Percentiles rank a stretch among this genome's conserved stretches.
Conservation (phyloP, 2,329 filamentous ascomycete species). For the Calcarisporium arbuscula region DNA sequence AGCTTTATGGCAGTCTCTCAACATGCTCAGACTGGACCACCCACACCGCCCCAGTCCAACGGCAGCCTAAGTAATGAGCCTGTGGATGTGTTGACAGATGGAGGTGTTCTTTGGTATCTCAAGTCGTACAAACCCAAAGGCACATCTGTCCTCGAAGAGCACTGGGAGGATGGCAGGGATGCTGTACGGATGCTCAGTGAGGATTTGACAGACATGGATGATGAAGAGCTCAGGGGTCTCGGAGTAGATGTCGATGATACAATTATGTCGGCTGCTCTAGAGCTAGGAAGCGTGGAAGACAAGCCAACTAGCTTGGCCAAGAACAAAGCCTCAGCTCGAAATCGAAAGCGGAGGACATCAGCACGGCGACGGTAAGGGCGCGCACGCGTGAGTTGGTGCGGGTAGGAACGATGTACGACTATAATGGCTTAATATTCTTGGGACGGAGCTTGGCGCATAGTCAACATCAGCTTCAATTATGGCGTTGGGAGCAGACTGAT, state of each 20-base stretch:
- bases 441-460: no score
- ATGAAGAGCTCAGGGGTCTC: constrained; percentile 76
- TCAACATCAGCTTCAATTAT: no score
- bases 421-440: no score
- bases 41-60: constrained; percentile 62
- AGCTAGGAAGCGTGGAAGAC: constrained; percentile 18
- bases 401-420: no score
- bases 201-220: constrained; percentile 85
- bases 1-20: constrained; percentile 32
- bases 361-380: constrained; percentile 26
- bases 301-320: constrained; percentile 14
- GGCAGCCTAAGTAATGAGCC: constrained; percentile 46
- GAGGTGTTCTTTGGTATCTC: constrained; percentile 85
- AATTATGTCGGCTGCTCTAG: constrained; percentile 20
- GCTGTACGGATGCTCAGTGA: constrained; percentile 66
- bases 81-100: constrained; percentile 54
- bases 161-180: constrained; percentile 57
- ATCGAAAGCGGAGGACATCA: constrained; percentile 28
- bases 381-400: no score
- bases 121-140: constrained; percentile 72
- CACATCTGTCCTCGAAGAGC: constrained; percentile 72
- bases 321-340: constrained; percentile 20
- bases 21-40: constrained; percentile 38
- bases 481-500: no score
- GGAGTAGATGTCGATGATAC: constrained; percentile 45